Percentiles rank a stretch among this genome's conserved stretches.
Evolutionary conservation across 1,284 basidiomycete genomes (phyloP).

Genomic region (Pseudozyma sp.): DNA sequence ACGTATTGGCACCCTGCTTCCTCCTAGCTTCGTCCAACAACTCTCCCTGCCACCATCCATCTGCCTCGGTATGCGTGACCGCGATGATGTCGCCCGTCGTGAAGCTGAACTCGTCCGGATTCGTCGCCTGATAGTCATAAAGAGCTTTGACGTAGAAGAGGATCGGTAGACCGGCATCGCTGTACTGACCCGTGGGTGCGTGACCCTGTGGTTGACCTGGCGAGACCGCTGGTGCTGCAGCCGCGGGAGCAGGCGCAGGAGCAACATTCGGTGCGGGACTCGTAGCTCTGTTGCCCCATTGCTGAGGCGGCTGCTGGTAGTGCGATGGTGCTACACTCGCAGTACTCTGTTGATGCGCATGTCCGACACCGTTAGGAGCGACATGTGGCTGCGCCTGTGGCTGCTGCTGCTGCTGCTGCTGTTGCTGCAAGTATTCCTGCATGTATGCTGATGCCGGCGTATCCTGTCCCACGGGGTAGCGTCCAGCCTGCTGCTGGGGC

Average conservation of each 20-base stretch:
- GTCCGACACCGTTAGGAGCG: constrained; percentile 45
- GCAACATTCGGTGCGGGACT: constrained; percentile 29
- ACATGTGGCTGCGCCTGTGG: constrained; percentile 18
- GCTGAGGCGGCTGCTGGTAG: constrained; percentile 25
- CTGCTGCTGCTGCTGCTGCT: constrained; percentile 58
- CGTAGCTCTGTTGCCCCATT: constrained; percentile 38
- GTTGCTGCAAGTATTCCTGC: constrained; percentile 66
- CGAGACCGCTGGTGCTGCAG: constrained; percentile 21
- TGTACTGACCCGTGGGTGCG: constrained; percentile 77
- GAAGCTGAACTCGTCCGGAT: constrained; percentile 87
- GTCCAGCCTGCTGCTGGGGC: constrained; percentile 53
- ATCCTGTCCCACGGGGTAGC: constrained; percentile 43
- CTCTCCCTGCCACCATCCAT: constrained; percentile 90
- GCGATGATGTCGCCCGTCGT: constrained; percentile 91
- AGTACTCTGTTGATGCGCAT: constrained; percentile 29
- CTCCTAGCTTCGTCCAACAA: constrained; percentile 85
- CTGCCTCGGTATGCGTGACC: constrained; percentile 88
- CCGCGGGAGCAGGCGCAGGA: constrained; percentile 33
- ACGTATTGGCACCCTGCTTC: constrained; percentile 81
- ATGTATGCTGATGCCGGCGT: constrained; percentile 63
- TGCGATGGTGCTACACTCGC: constrained; percentile 31
- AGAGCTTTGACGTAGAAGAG: constrained; percentile 83
- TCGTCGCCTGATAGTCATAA: constrained; percentile 88
- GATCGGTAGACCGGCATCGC: constrained; percentile 81
- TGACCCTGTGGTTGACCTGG: constrained; percentile 41